Evolutionary conservation across 768 basidiomycete genomes (phyloP), one percentile per base, ranked within the genome.

Genomic region (Ramaria rubella): DNA sequence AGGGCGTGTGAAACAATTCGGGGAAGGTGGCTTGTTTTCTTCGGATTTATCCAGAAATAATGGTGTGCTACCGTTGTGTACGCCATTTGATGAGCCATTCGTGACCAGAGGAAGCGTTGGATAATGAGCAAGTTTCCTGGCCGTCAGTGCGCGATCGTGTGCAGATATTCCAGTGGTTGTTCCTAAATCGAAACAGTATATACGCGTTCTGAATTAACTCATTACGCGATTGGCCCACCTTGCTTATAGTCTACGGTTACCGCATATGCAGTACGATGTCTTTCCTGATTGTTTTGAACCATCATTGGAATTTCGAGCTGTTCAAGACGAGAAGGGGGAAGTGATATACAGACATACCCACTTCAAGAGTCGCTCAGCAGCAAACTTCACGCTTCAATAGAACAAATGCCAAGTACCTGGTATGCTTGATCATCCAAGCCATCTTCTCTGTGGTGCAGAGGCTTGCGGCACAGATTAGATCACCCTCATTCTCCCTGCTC

Each of bases 371-470:
- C 27, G 23, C 24, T 24, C 23, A 24, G 21, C 23, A 19, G n/a
- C 27, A 19, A 2, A 29, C 23, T 11, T 48, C 46, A 30, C 9
- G 24, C 2, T n/a, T 5, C 23, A 5, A 26, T 27, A 26, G 21
- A 27, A 38, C 23, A 8, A n/a, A 11, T 23, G 11, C 17, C 27
- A 69, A 81, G 58, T 51, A 94, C 95, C 93, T 96, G 0, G 93
- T 91, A 68, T 94, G 86, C 66, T 88, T 87, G 68, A 99, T 94
- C 81, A 99, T 88, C 92, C 92, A 99, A 1, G 96, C 95, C 96
- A 99, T 98, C 67, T 94, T 90, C 71, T 97, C 90, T 1, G 92
- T 90, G 36, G 94, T 92, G 62, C 90, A 85, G 51, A 83, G 80
- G 24, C 78, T 77, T 2, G 83, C 96, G 14, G 95, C 83, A 65